Base-by-base conservation (phyloP, 2,329 filamentous ascomycete species). In the Paradendryphiella salina region DNA sequence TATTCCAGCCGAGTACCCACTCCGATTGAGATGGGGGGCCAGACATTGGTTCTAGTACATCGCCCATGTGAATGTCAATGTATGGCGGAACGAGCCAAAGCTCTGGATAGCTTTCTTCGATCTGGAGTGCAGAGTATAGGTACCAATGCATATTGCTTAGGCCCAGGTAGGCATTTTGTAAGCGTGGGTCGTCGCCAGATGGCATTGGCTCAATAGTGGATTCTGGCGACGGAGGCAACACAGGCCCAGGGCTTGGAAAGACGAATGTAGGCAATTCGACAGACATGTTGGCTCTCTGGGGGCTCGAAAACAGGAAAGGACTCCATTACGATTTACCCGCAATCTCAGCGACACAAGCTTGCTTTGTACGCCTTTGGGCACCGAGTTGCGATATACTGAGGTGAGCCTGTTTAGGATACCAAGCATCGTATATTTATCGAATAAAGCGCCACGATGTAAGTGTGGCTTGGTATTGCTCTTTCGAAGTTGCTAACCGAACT, bases 391-490 rank as follows among this genome's bases (percentile, higher is more conserved):
- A 10, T 14, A 20, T 33, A 20, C 2, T 18, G 15, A 40, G 23
- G n/a, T 17, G 33, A 28, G n/a, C 43, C 5, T 40, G 10, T 31
- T 46, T 31, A 32, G 33, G 11, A 38, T 28, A 42, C 38, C 44
- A 52, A 52, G 49, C 18, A 9, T 37, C 15, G 33, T 18, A 29
- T 48, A 38, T 7, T 33, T 28, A 34, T 47, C 17, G 17, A 29
- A n/a, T 14, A 8, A 13, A 42, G 26, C 37, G 49, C 49, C 43
- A 48, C 32, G 33, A 4, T 13, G 32, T 48, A 33, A 36, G 13
- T 20, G 26, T 36, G 32, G 36, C 48, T 37, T 51, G 26, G 23
- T 28, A 10, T 20, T 51, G 31, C 43, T 20, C 15, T 39, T n/a
- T 47, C 18, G 10, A 29, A 18, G 10, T 31, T 13, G n/a, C 18